phyloP scores from a whole-genome alignment of 441 rosid genomes.

The Erodium trifolium region DNA sequence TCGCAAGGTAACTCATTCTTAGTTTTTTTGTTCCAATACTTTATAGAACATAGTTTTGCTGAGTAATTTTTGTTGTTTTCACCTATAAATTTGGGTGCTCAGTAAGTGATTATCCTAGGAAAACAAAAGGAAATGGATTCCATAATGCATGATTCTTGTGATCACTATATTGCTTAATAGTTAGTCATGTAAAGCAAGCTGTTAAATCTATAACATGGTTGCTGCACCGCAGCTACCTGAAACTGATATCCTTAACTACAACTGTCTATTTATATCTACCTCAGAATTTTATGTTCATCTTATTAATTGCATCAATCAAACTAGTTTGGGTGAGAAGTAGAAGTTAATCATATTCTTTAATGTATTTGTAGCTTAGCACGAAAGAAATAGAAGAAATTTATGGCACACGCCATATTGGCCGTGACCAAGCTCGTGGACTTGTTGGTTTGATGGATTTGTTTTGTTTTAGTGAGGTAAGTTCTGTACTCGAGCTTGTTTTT shows the following conservation, averaged over 20 bases:
- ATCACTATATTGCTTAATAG: too few relatives aligned
- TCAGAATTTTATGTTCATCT: neutral
- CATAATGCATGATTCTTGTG: too few relatives aligned
- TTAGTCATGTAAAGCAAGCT: too few relatives aligned
- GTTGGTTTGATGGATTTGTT: conserved; percentile 98
- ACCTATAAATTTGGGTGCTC: too few relatives aligned
- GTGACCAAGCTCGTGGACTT: conserved; percentile 74
- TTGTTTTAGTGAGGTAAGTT: conserved; percentile 90
- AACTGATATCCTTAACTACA: neutral
- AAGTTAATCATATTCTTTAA: conserved; percentile 7
- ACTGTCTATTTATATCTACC: neutral
- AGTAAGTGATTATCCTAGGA: too few relatives aligned
- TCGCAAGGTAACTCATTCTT: conserved; percentile 48
- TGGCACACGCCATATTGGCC: conserved; percentile 89
- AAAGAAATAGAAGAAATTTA: conserved; percentile 59
- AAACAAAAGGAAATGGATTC: too few relatives aligned
- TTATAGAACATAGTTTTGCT: too few relatives aligned
- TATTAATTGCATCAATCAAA: neutral
- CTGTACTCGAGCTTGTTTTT: neutral
- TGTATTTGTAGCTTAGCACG: conserved; percentile 40
- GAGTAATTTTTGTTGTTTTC: too few relatives aligned
- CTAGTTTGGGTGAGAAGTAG: conserved; percentile 10
- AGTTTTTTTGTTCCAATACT: neutral
- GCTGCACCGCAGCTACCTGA: too few relatives aligned
- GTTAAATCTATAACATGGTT: too few relatives aligned